phyloP scores from a whole-genome alignment of 257 asterid genomes.

The Solanum boliviense region DNA sequence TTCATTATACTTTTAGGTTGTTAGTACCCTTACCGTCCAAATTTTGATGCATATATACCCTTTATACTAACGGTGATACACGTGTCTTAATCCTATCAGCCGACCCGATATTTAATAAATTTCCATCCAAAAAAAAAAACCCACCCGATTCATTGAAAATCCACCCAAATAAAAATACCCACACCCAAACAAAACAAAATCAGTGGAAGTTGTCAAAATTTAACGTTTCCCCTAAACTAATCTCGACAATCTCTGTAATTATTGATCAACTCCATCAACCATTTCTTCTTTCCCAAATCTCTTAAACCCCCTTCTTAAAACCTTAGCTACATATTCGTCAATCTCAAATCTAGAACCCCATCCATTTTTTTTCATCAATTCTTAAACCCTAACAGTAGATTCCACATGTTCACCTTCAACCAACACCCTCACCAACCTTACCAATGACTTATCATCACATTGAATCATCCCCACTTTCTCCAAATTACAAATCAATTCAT shows the following conservation, averaged over 20 bases:
- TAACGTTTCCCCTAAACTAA: slow-evolving; percentile 24
- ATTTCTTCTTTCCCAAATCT: slow-evolving; percentile 51
- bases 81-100: too few species aligned
- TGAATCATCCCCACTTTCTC: slow-evolving; percentile 4
- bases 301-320: slow-evolving; percentile 63
- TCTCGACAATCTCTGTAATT: slow-evolving; percentile 29
- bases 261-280: slow-evolving; percentile 58
- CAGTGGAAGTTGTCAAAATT: too few species aligned
- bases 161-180: too few species aligned
- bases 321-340: slow-evolving; percentile 64
- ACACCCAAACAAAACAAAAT: too few species aligned
- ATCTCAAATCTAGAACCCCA: slow-evolving; percentile 28
- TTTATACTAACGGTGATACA: too few species aligned
- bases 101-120: too few species aligned
- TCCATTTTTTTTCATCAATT: slow-evolving; percentile 52
- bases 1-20: too few species aligned
- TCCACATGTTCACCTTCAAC: slow-evolving; percentile 44
- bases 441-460: slow-evolving; percentile 47
- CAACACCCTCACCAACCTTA: slow-evolving; percentile 57
- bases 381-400: slow-evolving; percentile 64
- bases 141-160: too few species aligned
- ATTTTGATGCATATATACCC: too few species aligned
- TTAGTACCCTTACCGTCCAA: too few species aligned
- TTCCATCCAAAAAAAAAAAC: too few species aligned
- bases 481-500: slow-evolving; percentile 31